Conservation (phyloP, 495 filamentous ascomycete genomes). For the Penicillium mononematosum region DNA sequence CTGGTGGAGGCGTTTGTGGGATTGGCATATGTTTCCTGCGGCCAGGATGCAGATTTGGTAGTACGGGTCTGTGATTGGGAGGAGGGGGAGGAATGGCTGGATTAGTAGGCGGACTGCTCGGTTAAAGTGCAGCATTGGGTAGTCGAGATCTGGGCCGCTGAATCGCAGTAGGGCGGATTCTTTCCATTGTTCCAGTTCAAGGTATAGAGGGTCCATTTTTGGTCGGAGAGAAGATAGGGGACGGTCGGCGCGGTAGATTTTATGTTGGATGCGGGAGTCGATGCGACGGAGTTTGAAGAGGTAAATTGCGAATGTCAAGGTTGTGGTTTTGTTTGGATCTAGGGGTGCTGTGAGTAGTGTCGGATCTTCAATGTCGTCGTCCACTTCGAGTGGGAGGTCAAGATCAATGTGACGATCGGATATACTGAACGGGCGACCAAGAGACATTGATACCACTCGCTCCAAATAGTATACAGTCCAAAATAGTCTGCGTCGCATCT, state of each 20-base stretch:
- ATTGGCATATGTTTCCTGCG: constrained; percentile 53
- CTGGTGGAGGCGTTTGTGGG: constrained; percentile 53
- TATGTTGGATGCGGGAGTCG: constrained; percentile 54
- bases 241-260: constrained; percentile 54
- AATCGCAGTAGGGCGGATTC: constrained; percentile 40
- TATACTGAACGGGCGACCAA: constrained; percentile 53
- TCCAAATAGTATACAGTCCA: constrained; percentile 57
- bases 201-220: constrained; percentile 51
- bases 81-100: constrained; percentile 51
- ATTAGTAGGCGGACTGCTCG: constrained; percentile 51
- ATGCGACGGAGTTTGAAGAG: constrained; percentile 51
- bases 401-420: constrained; percentile 54
- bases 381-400: constrained; percentile 46
- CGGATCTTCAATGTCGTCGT: constrained; percentile 49
- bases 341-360: constrained; percentile 37
- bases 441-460: constrained; percentile 49
- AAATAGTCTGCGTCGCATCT: constrained; percentile 51
- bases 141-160: constrained; percentile 44
- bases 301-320: constrained; percentile 49
- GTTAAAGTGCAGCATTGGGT: constrained; percentile 53
- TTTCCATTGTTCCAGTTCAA: constrained; percentile 54
- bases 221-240: constrained; percentile 44
- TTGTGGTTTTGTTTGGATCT: constrained; percentile 37
- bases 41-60: constrained; percentile 51
- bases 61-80: constrained; percentile 50